These are phyloP conservation scores for Tremella fuciformis DNA, from an alignment of 768 basidiomycete genomes.

Conservation along the genomic window DNA sequence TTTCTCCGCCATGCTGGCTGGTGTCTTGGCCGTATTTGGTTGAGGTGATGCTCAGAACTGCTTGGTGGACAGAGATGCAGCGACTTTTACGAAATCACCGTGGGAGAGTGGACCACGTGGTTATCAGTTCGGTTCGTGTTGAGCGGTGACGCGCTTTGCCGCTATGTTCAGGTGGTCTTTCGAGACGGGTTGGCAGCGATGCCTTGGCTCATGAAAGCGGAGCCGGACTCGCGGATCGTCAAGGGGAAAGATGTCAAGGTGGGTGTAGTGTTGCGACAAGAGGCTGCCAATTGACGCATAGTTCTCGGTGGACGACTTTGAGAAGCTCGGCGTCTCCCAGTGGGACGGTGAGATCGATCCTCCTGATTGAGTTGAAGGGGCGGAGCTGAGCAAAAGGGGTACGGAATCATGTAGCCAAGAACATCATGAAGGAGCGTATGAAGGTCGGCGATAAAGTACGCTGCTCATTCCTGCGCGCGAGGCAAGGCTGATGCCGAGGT, in stretches of 20 bases:
- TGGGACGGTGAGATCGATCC: conserved; percentile 44
- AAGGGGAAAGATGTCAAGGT: conserved; percentile 54
- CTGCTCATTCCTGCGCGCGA: conserved; percentile 6
- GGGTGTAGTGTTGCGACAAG: background rate
- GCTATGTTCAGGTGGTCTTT: no score
- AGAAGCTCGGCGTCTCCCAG: conserved; percentile 33
- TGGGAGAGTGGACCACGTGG: conserved; percentile 16
- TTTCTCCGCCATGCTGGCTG: conserved; percentile 15
- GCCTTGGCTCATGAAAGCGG: conserved; percentile 53
- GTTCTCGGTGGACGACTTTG: conserved; percentile 52
- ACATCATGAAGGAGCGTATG: conserved; percentile 51
- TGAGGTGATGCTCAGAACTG: background rate
- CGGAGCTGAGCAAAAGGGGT: conserved; percentile 34
- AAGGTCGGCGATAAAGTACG: conserved; percentile 46
- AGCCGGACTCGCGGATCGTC: conserved; percentile 51
- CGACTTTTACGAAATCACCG: conserved; percentile 12
- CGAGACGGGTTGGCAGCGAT: no score
- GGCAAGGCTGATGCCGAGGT: conserved; percentile 26
- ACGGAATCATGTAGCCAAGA: conserved; percentile 48
- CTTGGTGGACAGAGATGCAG: conserved; percentile 4
- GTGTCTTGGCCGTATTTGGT: no score
- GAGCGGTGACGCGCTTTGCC: no score
- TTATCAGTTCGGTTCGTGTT: background rate
- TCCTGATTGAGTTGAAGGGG: background rate
- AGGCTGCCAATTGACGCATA: conserved; percentile 16